phyloP scores from a whole-genome alignment of 805 yeast species.

The Teunomyces barrocoloradensis region DNA sequence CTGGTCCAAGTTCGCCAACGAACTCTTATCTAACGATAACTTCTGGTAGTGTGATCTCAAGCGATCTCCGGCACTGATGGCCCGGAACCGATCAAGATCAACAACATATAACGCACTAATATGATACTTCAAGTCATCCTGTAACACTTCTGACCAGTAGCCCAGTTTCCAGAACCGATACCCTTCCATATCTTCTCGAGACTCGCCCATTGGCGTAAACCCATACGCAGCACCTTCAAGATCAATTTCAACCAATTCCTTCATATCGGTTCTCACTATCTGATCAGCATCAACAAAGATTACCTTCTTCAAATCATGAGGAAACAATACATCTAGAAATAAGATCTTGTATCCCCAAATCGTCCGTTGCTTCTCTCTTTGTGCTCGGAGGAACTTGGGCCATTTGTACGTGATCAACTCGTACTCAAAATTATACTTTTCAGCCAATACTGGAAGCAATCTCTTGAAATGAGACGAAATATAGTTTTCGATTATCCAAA shows the following conservation, averaged over 20 bases:
- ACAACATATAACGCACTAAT: constrained; percentile 83
- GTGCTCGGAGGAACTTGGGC: constrained; percentile 88
- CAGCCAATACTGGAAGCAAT: constrained; percentile 59
- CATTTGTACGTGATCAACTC: constrained; percentile 84
- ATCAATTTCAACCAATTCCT: constrained; percentile 65
- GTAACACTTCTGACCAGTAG: constrained; percentile 73
- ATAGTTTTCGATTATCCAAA: constrained; percentile 85
- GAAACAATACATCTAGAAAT: constrained; percentile 84
- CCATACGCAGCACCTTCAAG: constrained; percentile 83
- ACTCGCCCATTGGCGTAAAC: constrained; percentile 83
- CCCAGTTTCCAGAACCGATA: constrained; percentile 92
- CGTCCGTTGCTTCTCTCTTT: constrained; percentile 72
- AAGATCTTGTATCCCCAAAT: constrained; percentile 88
- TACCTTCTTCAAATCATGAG: constrained; percentile 68
- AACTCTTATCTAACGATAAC: constrained; percentile 72
- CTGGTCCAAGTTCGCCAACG: constrained; percentile 83
- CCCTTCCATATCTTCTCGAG: constrained; percentile 76
- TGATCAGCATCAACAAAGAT: constrained; percentile 88
- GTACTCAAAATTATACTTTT: constrained; percentile 59
- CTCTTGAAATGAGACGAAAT: constrained; percentile 67
- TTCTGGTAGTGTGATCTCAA: constrained; percentile 83
- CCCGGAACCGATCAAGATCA: constrained; percentile 67
- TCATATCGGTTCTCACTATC: constrained; percentile 70
- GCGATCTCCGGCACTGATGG: constrained; percentile 69
- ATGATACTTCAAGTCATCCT: constrained; percentile 63